phyloP scores from a whole-genome alignment of 352 stramenopile species.

The Aphanomyces euteiches region DNA sequence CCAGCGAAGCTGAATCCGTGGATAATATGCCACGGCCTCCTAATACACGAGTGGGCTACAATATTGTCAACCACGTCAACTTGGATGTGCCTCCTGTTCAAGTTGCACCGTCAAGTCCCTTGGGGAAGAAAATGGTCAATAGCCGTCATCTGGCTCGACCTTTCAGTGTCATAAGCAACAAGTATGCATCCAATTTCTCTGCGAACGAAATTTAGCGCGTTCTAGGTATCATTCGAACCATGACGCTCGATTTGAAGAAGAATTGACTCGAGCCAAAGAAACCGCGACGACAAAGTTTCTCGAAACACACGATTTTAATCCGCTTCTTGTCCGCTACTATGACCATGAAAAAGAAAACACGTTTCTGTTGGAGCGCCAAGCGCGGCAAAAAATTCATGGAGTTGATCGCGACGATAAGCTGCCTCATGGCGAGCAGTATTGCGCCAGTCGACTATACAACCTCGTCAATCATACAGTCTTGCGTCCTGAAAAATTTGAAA shows the following conservation, averaged over 20 bases:
- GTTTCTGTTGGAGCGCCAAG: constrained; percentile 41
- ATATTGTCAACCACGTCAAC: constrained; percentile 63
- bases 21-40: neutral
- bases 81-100: constrained; percentile 12
- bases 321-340: constrained; percentile 55
- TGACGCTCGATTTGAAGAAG: constrained; percentile 39
- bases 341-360: constrained; percentile 51
- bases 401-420: constrained; percentile 48
- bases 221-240: constrained; percentile 54
- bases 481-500: constrained; percentile 43
- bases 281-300: constrained; percentile 58
- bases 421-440: constrained; percentile 58
- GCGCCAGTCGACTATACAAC: constrained; percentile 68
- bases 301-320: constrained; percentile 64
- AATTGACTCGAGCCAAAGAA: constrained; percentile 44
- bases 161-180: constrained; percentile 76
- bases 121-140: constrained; percentile 30
- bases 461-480: constrained; percentile 69
- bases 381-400: constrained; percentile 51
- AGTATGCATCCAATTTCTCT: constrained; percentile 35
- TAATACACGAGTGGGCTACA: constrained; percentile 38
- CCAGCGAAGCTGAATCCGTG: constrained; percentile 11
- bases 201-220: constrained; percentile 18
- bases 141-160: constrained; percentile 46
- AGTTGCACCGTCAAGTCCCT: constrained; percentile 1